Base-by-base conservation (phyloP, 2,329 filamentous ascomycete species). In the Xylaria sp. region DNA sequence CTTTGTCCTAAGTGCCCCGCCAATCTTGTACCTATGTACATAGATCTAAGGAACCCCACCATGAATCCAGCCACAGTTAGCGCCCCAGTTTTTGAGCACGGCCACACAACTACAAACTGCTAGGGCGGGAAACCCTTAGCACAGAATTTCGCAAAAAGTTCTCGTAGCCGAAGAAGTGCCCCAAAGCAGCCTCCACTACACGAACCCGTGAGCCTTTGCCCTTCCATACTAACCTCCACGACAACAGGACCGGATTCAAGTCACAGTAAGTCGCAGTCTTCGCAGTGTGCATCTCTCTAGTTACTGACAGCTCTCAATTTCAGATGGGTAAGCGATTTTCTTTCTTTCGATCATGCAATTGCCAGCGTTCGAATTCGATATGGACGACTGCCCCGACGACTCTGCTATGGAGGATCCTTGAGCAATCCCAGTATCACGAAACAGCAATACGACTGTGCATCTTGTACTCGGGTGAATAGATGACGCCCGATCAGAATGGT, bases 201-300 rank as follows among this genome's bases (percentile, higher is more conserved):
- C 56, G 65, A 67, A 66, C 65, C 70, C 71, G 43, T 28, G 73
- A 70, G 62, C 65, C 64, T 72, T 69, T 74, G 66, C 71, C 70
- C 71, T 70, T 69, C 70, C 70, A 67, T 68, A 75, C 72, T 67
- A 74, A 72, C 72, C 75, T 73, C 65, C 79, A 83, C 78, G 80
- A 80, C 77, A 81, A 72, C 72, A 81, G 79, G 82, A 82, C 81
- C 78, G 82, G 78, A 73, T 66, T 68, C 71, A 76, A 77, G 80
- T 82, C 82, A 85, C 77, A 81, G 84, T 86, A 83, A 81, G 84
- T 84, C 71, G 23, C 67, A 72, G 65, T 67, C 65, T 62, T 67
- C 30, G 43, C 23, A 30, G 45, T 32, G 28, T 63, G 32, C 18
- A 56, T 56, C 39, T 0, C 36, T 50, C 58, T 34, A 23, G 48